Base-by-base conservation (phyloP, 169 alveolate species). In the Plasmodium falciparum region DNA sequence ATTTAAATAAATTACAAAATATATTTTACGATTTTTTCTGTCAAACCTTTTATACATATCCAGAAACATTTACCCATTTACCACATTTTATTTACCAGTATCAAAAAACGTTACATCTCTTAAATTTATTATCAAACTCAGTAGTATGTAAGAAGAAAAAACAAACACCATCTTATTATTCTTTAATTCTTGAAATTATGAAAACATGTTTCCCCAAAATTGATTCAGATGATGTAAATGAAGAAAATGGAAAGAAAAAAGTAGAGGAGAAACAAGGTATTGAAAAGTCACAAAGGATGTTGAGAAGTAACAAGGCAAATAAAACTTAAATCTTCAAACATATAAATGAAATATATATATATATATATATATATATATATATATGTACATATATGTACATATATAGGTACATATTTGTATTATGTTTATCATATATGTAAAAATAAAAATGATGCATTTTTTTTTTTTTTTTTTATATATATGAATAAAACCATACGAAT, bases 41-140 rank as follows among this genome's bases (percentile, higher is more conserved):
- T 24, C 78, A 50, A 7, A 59, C 66, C 17, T 78, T 78, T 65
- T 66, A 78, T 26, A 6, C 66, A 15, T 76, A 78, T 29, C 29
- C 89, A 50, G 54, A 78, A 12, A 78, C 45, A 29, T 39, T 78
- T 78, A 65, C 13, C n/a, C 15, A 65, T 6, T 66, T 78, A 59
- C 78, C 89, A 0, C 52, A 78, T 65, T 78, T 65, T 49, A 8
- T 78, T 54, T 78, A 78, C 65, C 89, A 78, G 39, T 66, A 78
- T 15, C 75, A 78, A 47, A 78, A 52, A 66, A 66, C 78, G 20
- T 7, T 78, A 15, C 74, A 49, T 29, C 61, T 78, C 20, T 54
- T 78, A 78, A 45, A 66, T n/a, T 67, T 78, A 45, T 73, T 78
- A 17, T 9, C 74, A 20, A 22, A 66, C 29, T 47, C 78, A 3